phyloP scores from a whole-genome alignment of 495 filamentous ascomycete species.

The Xylaria venustula region DNA sequence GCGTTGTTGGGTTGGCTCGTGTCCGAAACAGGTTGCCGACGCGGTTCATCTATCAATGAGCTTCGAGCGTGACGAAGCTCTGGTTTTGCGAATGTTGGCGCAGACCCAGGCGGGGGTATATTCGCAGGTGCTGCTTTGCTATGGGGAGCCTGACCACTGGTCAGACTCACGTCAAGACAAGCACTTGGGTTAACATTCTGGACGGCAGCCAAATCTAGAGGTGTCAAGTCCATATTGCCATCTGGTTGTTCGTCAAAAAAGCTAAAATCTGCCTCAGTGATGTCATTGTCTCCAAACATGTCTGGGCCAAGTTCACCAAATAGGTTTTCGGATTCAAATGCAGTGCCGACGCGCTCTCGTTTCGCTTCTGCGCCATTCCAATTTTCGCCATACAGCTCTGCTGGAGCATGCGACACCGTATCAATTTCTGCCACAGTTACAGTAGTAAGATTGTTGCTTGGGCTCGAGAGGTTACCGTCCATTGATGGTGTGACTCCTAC shows the following conservation, averaged over 20 bases:
- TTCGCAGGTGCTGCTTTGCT: conserved; percentile 19
- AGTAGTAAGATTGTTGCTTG: conserved; percentile 34
- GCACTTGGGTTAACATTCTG: conserved; percentile 17
- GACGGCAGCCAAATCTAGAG: conserved; percentile 30
- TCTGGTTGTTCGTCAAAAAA: conserved; percentile 69
- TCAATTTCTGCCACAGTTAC: conserved; percentile 30
- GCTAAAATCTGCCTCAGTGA: conserved; percentile 87
- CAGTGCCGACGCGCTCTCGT: conserved; percentile 27
- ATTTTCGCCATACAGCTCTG: conserved; percentile 27
- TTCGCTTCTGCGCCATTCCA: conserved; percentile 39
- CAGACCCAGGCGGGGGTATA: conserved; percentile 13
- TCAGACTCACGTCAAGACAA: conserved; percentile 10
- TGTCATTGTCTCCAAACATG: conserved; percentile 76
- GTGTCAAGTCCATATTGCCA: conserved; percentile 36
- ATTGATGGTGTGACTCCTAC: conserved; percentile 47
- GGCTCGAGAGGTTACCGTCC: conserved; percentile 48
- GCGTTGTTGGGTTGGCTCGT: conserved; percentile 18
- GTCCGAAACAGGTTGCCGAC: conserved; percentile 29
- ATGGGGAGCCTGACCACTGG: conserved; percentile 15
- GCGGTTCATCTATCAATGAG: conserved; percentile 30
- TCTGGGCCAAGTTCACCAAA: conserved; percentile 71
- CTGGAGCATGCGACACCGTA: conserved; percentile 12
- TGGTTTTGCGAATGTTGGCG: conserved; percentile 43
- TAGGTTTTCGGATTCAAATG: conserved; percentile 59
- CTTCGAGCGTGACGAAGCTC: conserved; percentile 50